These are phyloP conservation scores for Macaranga tanarius DNA, from an alignment of 441 rosid species.

Conservation along the genomic window DNA sequence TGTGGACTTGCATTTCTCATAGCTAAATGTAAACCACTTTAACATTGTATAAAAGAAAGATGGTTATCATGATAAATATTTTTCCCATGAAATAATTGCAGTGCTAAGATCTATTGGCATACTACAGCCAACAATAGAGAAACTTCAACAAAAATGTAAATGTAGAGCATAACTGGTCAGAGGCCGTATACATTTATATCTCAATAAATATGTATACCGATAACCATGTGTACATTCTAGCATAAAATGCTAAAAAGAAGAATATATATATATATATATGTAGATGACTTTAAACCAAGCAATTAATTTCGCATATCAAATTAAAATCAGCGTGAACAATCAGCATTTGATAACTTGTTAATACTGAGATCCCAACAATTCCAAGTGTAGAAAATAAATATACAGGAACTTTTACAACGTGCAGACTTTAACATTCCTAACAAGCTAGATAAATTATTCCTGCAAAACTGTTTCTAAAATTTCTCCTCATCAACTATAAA, in stretches of 20 bases:
- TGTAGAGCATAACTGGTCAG: background rate
- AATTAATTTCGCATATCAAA: conserved; percentile 7
- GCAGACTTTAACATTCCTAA: conserved; percentile 21
- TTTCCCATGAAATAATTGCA: background rate
- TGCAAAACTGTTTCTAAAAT: conserved; percentile 35
- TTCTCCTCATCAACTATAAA: conserved; percentile 29
- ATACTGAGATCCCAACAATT: conserved; percentile 20
- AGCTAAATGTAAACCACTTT: background rate
- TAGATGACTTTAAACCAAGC: background rate
- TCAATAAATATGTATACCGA: background rate
- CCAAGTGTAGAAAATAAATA: conserved; percentile 26
- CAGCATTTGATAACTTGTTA: conserved; percentile 14
- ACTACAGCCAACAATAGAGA: background rate
- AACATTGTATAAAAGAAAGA: background rate
- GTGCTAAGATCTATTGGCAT: background rate
- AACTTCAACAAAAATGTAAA: background rate
- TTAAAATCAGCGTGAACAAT: conserved; percentile 22
- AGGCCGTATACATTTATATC: background rate
- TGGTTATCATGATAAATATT: background rate
- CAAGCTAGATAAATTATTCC: conserved; percentile 33
- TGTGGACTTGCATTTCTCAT: background rate
- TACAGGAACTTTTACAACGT: conserved; percentile 31
- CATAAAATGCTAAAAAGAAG: background rate
- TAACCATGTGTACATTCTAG: background rate
- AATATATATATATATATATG: too few relatives aligned